Evolutionary conservation across 2,329 filamentous ascomycete genomes (phyloP).

Genomic region (Alternaria postmessia): DNA sequence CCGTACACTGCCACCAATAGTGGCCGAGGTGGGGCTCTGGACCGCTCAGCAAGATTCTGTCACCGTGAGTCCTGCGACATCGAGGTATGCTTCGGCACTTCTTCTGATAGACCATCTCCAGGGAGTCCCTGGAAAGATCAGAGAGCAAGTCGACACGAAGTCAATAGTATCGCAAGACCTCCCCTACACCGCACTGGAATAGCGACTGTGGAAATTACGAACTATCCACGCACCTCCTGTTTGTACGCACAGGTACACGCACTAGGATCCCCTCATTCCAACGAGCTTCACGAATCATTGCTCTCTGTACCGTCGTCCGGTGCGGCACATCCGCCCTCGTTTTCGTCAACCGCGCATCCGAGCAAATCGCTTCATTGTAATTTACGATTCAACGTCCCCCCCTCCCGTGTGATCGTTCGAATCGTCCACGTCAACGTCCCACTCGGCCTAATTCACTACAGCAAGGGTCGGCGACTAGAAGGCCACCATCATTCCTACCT

Average conservation of each 20-base stretch:
- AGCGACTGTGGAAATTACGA: constrained; percentile 3
- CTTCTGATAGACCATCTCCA: background rate
- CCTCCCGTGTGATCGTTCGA: background rate
- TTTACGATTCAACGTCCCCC: background rate
- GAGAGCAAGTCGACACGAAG: background rate
- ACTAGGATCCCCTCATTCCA: constrained; percentile 3
- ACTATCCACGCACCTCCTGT: constrained; percentile 9
- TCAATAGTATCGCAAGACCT: constrained; percentile 2
- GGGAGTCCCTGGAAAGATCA: background rate
- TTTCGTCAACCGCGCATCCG: constrained; percentile 4
- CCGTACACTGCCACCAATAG: constrained; percentile 7
- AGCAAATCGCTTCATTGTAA: constrained; percentile 3
- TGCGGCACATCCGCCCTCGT: constrained; percentile 11
- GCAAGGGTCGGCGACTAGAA: constrained; percentile 17
- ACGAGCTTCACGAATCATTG: constrained; percentile 6
- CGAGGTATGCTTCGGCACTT: background rate
- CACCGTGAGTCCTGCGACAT: constrained; percentile 9
- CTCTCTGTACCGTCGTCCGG: constrained; percentile 2
- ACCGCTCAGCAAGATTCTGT: constrained; percentile 2
- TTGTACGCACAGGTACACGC: constrained; percentile 6
- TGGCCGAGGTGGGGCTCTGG: background rate
- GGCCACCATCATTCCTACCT: background rate
- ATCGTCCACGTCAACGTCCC: constrained; percentile 12
- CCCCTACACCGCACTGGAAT: background rate
- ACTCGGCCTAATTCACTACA: background rate